Base-by-base conservation (phyloP, 495 filamentous ascomycete genomes). In the Xeromyces bisporus region DNA sequence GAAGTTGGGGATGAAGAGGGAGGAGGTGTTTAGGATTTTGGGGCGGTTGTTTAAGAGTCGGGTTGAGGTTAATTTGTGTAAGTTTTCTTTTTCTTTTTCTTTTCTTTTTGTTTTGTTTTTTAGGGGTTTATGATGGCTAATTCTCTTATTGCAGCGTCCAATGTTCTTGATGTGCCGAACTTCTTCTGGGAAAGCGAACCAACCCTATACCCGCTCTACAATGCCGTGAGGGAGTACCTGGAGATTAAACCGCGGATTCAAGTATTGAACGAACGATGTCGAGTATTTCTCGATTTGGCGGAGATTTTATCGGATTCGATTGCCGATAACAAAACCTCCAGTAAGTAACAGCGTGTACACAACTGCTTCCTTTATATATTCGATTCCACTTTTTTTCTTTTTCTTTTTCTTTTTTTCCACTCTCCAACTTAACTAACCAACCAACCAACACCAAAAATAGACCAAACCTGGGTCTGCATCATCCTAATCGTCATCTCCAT, bases 171-270 rank as follows among this genome's bases (percentile, higher is more conserved):
- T 50, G 83, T 92, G 2, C 91, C 89, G 26, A 92, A 89, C 51
- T 96, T 99, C 64, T 96, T 99, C 67, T 99, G 89, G 89, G 84
- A 93, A 44, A 77, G 77, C 18, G 89, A 99, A 47, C 89, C 89
- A 21, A 93, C 81, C 2, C 68, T 99, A 0, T 83, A 93, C 47
- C 89, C 89, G 0, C 74, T 99, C 25, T 99, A 99, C 54, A 71
- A 71, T 33, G 89, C 87, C 29, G 84, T 96, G 17, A 80, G 89
- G 41, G 91, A 96, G 46, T 99, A 99, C 50, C 75, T 99, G 27
- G 89, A 99, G 46, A 96, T 99, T 57, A 83, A 87, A 43, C 80
- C 77, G 0, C 82, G 89, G 15, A 89, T 92, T 38, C 76, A 89
- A 47, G 85, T 93, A 4, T 72, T 99, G 23, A 99, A 99, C 50